Evolutionary conservation across 495 filamentous ascomycete species (phyloP), one percentile per base, ranked within the genome.

Genomic region (Penicillium coffeae): DNA sequence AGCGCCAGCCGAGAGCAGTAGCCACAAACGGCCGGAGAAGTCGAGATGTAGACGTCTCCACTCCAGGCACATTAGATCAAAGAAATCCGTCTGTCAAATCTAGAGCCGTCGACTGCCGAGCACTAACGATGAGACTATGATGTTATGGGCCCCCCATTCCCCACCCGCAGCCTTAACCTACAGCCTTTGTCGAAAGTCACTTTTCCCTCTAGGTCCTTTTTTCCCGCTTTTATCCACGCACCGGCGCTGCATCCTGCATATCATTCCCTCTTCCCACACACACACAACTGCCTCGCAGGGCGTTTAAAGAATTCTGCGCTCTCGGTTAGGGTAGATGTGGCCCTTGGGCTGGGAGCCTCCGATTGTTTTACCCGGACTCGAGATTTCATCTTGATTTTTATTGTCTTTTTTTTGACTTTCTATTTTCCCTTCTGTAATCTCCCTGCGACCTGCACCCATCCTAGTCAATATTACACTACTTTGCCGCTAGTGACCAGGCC

Each of bases 401-500:
- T 49, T 36, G 52, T 51, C 52, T 58, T 55, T 51, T 45, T 62
- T 38, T 51, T 46, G 42, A 54, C 34, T 43, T 34, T 51, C 30
- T 42, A 15, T 42, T 30, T 30, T 30, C 5, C 4, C 4, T 30
- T 30, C 25, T 30, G 25, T 52, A 49, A 54, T 55, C 56, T 56
- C 59, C 55, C 53, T n/a, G n/a, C n/a, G n/a, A 66, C 58, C 65
- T 71, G 67, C 65, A 67, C 59, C 51, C 57, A 71, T 62, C 66
- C 68, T 63, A 58, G 68, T 61, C 62, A 55, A 63, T 62, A 70
- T 72, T 70, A 72, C 68, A 71, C 68, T 54, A 64, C 60, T 58
- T 68, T 64, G 58, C 64, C 62, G 60, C 65, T 67, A 69, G 58
- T 65, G 59, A 66, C 58, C 56, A 66, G 63, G 56, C 56, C 43